phyloP scores from a whole-genome alignment of 768 basidiomycete genomes.

The Trametes cinnabarina region DNA sequence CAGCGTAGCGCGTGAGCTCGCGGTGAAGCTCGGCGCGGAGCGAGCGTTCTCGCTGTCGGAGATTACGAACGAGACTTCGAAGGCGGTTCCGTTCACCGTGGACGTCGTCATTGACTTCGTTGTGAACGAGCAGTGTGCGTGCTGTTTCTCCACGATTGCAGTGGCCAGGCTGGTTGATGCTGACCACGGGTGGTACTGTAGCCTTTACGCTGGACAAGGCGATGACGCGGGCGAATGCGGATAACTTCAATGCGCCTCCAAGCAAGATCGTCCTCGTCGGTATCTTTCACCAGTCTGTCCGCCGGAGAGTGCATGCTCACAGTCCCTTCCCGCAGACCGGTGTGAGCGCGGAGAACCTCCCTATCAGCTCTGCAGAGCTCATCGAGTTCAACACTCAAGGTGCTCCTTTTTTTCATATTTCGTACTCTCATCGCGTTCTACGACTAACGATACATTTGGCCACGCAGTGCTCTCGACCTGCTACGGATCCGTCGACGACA shows the following conservation, averaged over 20 bases:
- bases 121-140: constrained; percentile 22
- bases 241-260: not conserved
- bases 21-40: constrained; percentile 24
- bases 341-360: not conserved
- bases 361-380: not conserved
- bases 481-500: not conserved
- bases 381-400: not conserved
- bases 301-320: not conserved
- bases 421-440: not conserved
- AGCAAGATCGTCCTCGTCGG: not conserved
- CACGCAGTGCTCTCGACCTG: not conserved
- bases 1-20: constrained; percentile 22
- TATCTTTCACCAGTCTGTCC: not conserved
- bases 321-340: not conserved
- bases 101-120: constrained; percentile 28
- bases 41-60: constrained; percentile 21
- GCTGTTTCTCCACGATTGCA: not conserved
- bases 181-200: not conserved
- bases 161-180: not conserved
- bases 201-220: constrained; percentile 1
- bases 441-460: too few relatives aligned
- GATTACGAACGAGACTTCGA: constrained; percentile 10
- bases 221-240: not conserved
- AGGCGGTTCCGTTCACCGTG: constrained; percentile 14
- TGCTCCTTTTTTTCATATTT: not conserved